Base-by-base conservation (phyloP, 352 stramenopile species). In the Pythium inflatum region DNA sequence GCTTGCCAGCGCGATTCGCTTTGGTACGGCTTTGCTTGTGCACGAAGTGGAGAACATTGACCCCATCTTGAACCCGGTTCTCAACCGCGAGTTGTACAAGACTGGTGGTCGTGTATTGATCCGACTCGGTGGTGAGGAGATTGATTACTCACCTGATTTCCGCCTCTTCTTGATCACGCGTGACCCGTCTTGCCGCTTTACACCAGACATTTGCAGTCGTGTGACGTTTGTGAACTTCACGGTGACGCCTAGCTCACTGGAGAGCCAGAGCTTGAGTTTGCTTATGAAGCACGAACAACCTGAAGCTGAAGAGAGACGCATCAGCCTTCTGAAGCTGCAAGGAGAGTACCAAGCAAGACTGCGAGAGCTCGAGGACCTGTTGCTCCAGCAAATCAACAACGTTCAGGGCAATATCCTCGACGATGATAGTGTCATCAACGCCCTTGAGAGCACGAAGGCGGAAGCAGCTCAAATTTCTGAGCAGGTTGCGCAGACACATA, bases 151-250 rank as follows among this genome's bases (percentile, higher is more conserved):
- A 56, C 98, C 98, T 0, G 94, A 98, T 59, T 99, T 99, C 78
- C 91, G 95, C 62, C 91, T 99, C 36, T 98, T 99, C 74, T 79
- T 99, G n/a, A 98, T 97, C 56, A 99, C 98, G 25, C 95, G 98
- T 70, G 98, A 99, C 73, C 92, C 97, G 45, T 97, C 91, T 8
- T 98, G 98, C 30, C 94, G 97, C 33, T 98, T 99, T 51, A 97
- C 97, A 8, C 98, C 98, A n/a, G 98, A 99, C 75, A 94, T 99
- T 61, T 99, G 97, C 75, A 99, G 95, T 51, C 95, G 98, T 38
- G 97, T 99, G 31, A 99, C 98, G 18, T 92, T 99, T 66, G 91
- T 99, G 18, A 99, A 99, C 80, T 99, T 99, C 71, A 99, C 97
- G 7, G 96, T 99, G 41, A 99, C 98, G 13, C 97, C 97, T 11